A percentile compares a stretch with the other conserved stretches of the same genome.
These are phyloP conservation scores for Amanita inopinata DNA, from an alignment of 768 basidiomycete genomes.

Conservation along the genomic window DNA sequence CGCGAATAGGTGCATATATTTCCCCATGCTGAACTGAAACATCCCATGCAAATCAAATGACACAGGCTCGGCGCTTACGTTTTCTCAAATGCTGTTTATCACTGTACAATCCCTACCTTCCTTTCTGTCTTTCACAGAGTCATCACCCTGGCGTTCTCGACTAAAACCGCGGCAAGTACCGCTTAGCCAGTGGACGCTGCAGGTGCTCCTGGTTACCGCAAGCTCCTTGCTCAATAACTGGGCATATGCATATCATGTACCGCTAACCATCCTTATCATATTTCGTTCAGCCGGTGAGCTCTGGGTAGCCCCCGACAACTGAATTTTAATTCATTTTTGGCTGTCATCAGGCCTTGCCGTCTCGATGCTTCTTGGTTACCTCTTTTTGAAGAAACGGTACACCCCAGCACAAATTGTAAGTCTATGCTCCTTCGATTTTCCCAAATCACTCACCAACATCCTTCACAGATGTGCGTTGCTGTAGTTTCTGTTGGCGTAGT, in stretches of 20 bases:
- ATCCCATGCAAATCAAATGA: constrained; percentile 6
- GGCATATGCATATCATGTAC: constrained; percentile 70
- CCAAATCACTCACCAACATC: not conserved
- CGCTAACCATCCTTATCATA: constrained; percentile 72
- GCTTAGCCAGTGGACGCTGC: constrained; percentile 53
- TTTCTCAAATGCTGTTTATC: constrained; percentile 78
- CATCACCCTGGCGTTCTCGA: constrained; percentile 30
- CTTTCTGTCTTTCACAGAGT: constrained; percentile 38
- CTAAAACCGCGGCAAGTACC: constrained; percentile 65
- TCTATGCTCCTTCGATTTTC: not conserved
- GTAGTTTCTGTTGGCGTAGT: constrained; percentile 64
- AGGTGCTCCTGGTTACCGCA: constrained; percentile 58
- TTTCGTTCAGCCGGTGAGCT: constrained; percentile 70
- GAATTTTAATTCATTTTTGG: constrained; percentile 5
- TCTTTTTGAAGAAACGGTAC: constrained; percentile 53
- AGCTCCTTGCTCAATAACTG: constrained; percentile 73
- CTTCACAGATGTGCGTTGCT: constrained; percentile 46
- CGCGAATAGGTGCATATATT: constrained; percentile 48
- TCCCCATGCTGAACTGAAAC: constrained; percentile 1
- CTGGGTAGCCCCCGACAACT: not conserved
- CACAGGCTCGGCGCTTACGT: constrained; percentile 72
- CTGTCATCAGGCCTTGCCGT: constrained; percentile 50
- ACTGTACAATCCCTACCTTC: constrained; percentile 55
- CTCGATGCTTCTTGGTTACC: constrained; percentile 64
- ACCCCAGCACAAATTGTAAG: constrained; percentile 51